Conservation (phyloP, 2,329 filamentous ascomycete genomes). For the Pseudogymnoascus pannorum region DNA sequence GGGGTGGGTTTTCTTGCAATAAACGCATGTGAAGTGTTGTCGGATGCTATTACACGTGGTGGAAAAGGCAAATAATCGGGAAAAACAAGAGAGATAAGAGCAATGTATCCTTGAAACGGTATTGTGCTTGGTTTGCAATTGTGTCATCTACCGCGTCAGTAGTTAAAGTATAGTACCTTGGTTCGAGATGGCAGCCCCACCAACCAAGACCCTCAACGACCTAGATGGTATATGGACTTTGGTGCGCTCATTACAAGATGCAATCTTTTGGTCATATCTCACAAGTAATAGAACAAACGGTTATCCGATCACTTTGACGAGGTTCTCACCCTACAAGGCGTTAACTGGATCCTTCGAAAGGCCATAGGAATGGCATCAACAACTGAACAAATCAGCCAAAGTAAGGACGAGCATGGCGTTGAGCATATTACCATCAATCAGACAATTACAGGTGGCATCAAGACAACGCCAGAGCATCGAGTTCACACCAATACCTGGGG, state of each 20-base stretch:
- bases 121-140: background rate
- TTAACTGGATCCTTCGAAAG: conserved; percentile 49
- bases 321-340: conserved; percentile 47
- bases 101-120: background rate
- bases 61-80: background rate
- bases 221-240: background rate
- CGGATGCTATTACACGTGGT: background rate
- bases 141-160: background rate
- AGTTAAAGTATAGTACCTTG: background rate
- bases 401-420: background rate
- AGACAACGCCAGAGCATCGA: background rate
- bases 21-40: background rate
- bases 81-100: background rate
- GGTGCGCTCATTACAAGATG: background rate
- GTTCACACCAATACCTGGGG: background rate
- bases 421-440: background rate
- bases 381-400: conserved; percentile 33
- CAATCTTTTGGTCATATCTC: background rate
- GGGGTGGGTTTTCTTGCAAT: background rate
- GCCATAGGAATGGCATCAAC: conserved; percentile 49
- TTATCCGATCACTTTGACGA: conserved; percentile 47
- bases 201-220: background rate
- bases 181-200: background rate
- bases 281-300: conserved; percentile 35
- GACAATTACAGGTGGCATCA: background rate